Conservation (phyloP, 192 early-diverging fungal genomes). For the Coemansia guatemalensis region DNA sequence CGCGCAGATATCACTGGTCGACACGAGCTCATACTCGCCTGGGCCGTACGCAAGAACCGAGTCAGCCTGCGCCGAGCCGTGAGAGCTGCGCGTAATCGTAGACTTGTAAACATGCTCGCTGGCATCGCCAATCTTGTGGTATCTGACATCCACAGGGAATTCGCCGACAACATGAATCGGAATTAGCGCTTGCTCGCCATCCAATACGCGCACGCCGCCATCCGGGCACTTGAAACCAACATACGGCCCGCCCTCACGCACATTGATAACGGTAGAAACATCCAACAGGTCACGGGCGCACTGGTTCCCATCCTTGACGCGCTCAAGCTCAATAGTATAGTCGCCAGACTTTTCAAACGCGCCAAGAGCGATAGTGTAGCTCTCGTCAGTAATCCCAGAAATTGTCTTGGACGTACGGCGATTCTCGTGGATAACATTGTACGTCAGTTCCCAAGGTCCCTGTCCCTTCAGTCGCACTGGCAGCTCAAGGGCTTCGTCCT, state of each 20-base stretch:
- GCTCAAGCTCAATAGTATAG: slow-evolving; percentile 37
- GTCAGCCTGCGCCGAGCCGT: slow-evolving; percentile 7
- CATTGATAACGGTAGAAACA: slow-evolving; percentile 18
- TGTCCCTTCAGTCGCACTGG: slow-evolving; percentile 56
- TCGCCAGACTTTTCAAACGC: slow-evolving; percentile 28
- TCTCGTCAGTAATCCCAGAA: slow-evolving; percentile 20
- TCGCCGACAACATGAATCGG: slow-evolving; percentile 32
- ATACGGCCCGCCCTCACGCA: slow-evolving; percentile 41
- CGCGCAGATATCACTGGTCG: slow-evolving; percentile 30
- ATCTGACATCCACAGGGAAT: slow-evolving; percentile 39
- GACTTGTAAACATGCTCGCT: slow-evolving; percentile 11
- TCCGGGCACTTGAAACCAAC: slow-evolving; percentile 33
- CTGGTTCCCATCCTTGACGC: slow-evolving; percentile 41
- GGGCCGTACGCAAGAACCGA: slow-evolving; percentile 34
- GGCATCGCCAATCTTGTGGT: slow-evolving; percentile 28
- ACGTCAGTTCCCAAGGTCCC: slow-evolving; percentile 55
- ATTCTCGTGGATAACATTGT: slow-evolving; percentile 32
- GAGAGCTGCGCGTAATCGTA: slow-evolving; percentile 11
- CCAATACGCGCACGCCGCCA: slow-evolving; percentile 30
- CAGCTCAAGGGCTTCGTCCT: slow-evolving; percentile 33
- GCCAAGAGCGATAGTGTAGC: slow-evolving; percentile 24
- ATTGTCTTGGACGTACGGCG: slow-evolving; percentile 16
- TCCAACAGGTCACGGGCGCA: slow-evolving; percentile 41
- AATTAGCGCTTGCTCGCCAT: slow-evolving; percentile 34
- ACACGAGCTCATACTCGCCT: slow-evolving; percentile 45